Evolutionary conservation across 805 yeast genomes (phyloP).

Genomic region (Priceomyces haplophilus): DNA sequence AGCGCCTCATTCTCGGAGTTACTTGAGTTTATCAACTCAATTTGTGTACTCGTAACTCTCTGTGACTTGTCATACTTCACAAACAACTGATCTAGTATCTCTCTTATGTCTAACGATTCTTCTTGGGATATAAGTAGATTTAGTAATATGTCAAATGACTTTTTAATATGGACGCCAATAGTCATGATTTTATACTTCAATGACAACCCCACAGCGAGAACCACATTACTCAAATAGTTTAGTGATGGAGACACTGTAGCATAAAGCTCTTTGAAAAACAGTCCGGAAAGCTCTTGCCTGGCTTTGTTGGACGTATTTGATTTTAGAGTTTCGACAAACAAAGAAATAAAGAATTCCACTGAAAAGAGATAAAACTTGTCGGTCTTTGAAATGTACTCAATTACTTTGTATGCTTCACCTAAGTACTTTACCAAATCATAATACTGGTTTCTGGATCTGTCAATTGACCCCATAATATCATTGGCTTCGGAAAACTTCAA

Average conservation of each 20-base stretch:
- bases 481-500: conserved; percentile 53
- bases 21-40: conserved; percentile 8
- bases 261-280: conserved; percentile 48
- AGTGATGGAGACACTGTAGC: conserved; percentile 47
- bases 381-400: conserved; percentile 36
- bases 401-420: conserved; percentile 46
- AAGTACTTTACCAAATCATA: conserved; percentile 55
- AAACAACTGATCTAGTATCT: conserved; percentile 8
- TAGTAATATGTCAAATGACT: conserved; percentile 12
- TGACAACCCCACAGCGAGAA: conserved; percentile 41
- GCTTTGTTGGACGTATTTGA: conserved; percentile 13
- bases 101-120: background rate
- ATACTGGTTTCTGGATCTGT: conserved; percentile 45
- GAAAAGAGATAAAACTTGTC: conserved; percentile 61
- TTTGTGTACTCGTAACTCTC: background rate
- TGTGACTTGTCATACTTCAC: conserved; percentile 8
- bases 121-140: conserved; percentile 1
- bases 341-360: conserved; percentile 28
- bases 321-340: conserved; percentile 15
- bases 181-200: conserved; percentile 15
- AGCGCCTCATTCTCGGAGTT: conserved; percentile 19
- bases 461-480: conserved; percentile 53
- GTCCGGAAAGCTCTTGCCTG: conserved; percentile 26
- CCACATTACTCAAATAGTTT: conserved; percentile 40
- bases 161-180: conserved; percentile 21